Conservation (phyloP, 2,329 filamentous ascomycete species). For the Thielaviopsis musarum region DNA sequence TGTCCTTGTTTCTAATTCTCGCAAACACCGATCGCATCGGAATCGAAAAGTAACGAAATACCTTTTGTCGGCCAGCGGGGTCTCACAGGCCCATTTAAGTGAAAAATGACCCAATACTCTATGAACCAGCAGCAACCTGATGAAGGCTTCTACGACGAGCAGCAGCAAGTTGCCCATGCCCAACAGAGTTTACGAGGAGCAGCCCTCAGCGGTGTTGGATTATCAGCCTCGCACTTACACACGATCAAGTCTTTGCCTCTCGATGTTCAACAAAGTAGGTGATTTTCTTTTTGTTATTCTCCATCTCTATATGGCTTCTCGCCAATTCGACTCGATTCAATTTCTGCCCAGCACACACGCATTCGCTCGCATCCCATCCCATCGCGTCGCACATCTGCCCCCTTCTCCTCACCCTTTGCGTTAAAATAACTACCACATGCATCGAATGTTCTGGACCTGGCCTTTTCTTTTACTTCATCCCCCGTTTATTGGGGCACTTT, state of each 20-base stretch:
- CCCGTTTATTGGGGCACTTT: too few species aligned
- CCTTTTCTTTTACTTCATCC: too few species aligned
- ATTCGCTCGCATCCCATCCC: too few species aligned
- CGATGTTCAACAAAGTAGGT: conserved; percentile 7
- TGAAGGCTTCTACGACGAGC: conserved; percentile 9
- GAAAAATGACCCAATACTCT: neutral
- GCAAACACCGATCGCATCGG: neutral
- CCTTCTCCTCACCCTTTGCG: too few species aligned
- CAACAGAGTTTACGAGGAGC: neutral
- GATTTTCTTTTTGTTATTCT: neutral
- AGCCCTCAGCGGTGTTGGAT: neutral
- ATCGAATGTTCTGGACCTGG: too few species aligned
- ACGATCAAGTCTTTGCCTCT: conserved; percentile 1
- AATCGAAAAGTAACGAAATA: neutral
- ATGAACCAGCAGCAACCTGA: conserved; percentile 6
- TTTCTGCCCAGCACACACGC: too few species aligned
- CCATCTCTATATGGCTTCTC: neutral
- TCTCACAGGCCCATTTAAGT: neutral
- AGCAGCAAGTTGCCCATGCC: neutral
- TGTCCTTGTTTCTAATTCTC: too few species aligned
- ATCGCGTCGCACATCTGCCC: too few species aligned
- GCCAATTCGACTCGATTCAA: neutral
- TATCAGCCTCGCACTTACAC: conserved; percentile 2
- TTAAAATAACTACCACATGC: too few species aligned
- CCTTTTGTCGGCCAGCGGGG: neutral